A percentile compares a stretch with the other conserved stretches of the same genome.
Conservation (phyloP, 345 rosid genomes). For the Clausena lansium region DNA sequence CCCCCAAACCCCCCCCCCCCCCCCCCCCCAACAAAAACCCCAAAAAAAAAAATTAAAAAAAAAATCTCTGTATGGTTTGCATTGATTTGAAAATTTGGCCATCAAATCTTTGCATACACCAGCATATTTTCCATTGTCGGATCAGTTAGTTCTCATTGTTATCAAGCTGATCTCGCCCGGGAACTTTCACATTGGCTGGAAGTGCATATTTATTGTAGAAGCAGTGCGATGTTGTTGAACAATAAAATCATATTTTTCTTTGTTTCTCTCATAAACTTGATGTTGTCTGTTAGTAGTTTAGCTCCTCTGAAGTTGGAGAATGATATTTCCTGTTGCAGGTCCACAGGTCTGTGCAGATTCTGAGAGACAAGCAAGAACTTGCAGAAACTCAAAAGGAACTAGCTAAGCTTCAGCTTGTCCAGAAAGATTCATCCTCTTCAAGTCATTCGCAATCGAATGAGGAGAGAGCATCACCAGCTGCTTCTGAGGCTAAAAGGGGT, state of each 20-base stretch:
- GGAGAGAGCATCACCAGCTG: constrained; percentile 62
- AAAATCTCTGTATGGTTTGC: neutral
- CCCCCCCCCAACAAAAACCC: no score
- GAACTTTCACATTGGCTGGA: neutral
- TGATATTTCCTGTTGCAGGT: constrained; percentile 53
- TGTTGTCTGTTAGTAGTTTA: neutral
- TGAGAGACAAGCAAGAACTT: constrained; percentile 97
- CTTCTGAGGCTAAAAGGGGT: constrained; percentile 52
- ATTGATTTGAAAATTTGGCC: neutral
- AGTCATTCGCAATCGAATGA: constrained; percentile 67
- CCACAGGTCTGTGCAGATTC: constrained; percentile 94
- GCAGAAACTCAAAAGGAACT: constrained; percentile 92
- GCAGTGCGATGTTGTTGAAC: neutral
- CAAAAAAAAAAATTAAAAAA: no score
- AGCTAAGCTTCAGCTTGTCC: constrained; percentile 86
- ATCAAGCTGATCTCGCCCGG: neutral
- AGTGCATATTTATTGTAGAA: neutral
- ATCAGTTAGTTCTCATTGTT: neutral
- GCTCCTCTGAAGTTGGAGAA: neutral
- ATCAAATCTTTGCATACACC: neutral
- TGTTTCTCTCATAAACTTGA: neutral
- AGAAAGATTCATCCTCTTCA: constrained; percentile 76
- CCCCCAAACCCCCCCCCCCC: no score
- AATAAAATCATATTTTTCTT: neutral
- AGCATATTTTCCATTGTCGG: neutral